Evolutionary conservation across 768 basidiomycete species (phyloP).

Genomic region (Leucosporidium creatinivorum): DNA sequence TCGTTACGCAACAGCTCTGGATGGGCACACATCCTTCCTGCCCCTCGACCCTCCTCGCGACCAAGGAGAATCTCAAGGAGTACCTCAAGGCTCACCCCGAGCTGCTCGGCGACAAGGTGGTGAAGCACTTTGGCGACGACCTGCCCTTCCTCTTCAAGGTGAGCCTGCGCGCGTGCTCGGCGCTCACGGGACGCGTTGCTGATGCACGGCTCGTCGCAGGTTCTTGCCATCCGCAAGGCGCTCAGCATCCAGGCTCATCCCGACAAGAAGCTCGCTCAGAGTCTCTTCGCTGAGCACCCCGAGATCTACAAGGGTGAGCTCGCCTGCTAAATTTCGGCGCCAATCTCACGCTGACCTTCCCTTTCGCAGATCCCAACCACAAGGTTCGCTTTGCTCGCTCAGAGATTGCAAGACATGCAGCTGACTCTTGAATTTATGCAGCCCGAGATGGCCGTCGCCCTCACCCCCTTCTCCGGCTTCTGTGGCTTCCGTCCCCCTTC

Average conservation of each 20-base stretch:
- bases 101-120: constrained; percentile 59
- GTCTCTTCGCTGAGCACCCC: constrained; percentile 59
- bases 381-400: constrained; percentile 48
- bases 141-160: constrained; percentile 91
- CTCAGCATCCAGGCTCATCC: constrained; percentile 89
- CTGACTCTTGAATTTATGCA: constrained; percentile 16
- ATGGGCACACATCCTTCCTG: constrained; percentile 92
- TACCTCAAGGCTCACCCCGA: constrained; percentile 60
- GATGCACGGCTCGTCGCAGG: constrained; percentile 7
- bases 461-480: constrained; percentile 81
- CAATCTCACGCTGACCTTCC: background rate
- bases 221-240: constrained; percentile 74
- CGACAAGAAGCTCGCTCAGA: constrained; percentile 70
- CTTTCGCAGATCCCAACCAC: constrained; percentile 69
- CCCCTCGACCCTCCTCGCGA: constrained; percentile 51
- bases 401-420: background rate
- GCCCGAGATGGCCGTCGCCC: constrained; percentile 96
- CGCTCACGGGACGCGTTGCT: background rate
- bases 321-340: background rate
- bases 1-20: constrained; percentile 62
- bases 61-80: constrained; percentile 52
- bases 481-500: constrained; percentile 85
- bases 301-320: constrained; percentile 81
- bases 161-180: background rate
- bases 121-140: constrained; percentile 58